Conservation (phyloP, 129 eudicot species). For the Oenanthe sinensis region DNA sequence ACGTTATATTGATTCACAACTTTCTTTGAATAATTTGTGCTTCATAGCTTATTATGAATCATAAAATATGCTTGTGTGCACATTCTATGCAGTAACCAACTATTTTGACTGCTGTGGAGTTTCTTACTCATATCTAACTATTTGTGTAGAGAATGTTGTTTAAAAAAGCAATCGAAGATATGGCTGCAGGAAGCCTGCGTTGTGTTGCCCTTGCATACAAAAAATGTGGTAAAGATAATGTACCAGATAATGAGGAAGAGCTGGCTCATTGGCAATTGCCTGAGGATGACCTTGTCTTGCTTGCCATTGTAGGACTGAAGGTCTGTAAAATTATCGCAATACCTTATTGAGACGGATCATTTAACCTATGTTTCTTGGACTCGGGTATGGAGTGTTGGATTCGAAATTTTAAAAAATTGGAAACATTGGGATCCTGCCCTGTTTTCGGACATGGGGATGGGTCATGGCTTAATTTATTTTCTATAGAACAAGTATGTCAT, state of each 20-base stretch:
- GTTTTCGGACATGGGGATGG: background rate
- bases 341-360: background rate
- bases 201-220: slow-evolving; percentile 51
- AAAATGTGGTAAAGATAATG: slow-evolving; percentile 19
- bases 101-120: background rate
- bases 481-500: background rate
- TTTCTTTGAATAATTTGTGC: background rate
- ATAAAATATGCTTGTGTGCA: background rate
- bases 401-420: background rate
- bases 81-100: background rate
- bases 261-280: slow-evolving; percentile 40
- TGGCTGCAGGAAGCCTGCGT: slow-evolving; percentile 49
- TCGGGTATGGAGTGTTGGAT: background rate
- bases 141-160: slow-evolving; percentile 27
- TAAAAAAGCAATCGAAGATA: slow-evolving; percentile 37
- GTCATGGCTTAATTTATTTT: background rate
- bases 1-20: background rate
- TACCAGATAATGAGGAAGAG: slow-evolving; percentile 37
- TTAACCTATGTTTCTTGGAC: background rate
- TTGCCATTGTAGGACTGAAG: slow-evolving; percentile 52
- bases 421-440: background rate
- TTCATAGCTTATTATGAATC: background rate
- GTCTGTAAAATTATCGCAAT: slow-evolving; percentile 4
- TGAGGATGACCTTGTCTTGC: slow-evolving; percentile 38
- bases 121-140: background rate